Evolutionary conservation across 306 rosid genomes (phyloP).

Genomic region (Boehmeria nivea): DNA sequence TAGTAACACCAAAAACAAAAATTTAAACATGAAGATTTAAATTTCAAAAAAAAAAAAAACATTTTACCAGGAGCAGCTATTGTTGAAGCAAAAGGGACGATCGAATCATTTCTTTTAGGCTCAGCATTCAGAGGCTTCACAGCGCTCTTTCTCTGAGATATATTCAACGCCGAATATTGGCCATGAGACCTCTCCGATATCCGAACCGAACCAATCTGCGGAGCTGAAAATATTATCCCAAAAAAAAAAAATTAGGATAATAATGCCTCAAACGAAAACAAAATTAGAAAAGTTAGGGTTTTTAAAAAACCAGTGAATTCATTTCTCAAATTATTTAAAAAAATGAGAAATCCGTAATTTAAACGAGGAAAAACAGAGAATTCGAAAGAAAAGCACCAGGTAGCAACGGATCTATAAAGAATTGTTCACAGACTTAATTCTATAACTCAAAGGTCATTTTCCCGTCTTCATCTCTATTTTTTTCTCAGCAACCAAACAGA

Average conservation of each 20-base stretch:
- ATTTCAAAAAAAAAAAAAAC: neutral
- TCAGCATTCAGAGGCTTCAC: slow-evolving; percentile 43
- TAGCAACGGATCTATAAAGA: neutral
- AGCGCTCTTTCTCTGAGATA: slow-evolving; percentile 31
- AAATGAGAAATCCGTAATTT: neutral
- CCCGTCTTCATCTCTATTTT: neutral
- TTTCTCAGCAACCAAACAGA: slow-evolving; percentile 4
- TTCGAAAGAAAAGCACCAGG: neutral
- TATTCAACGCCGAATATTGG: slow-evolving; percentile 19
- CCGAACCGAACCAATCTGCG: slow-evolving; percentile 39
- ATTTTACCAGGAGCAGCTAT: slow-evolving; percentile 43
- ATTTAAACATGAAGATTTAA: neutral
- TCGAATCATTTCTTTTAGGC: slow-evolving; percentile 40
- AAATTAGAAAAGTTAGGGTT: neutral
- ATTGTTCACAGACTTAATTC: neutral
- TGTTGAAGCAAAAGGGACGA: slow-evolving; percentile 46
- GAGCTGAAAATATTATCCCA: slow-evolving; percentile 34
- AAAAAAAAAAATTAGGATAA: neutral
- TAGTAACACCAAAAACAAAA: neutral
- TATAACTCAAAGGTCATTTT: too few relatives aligned
- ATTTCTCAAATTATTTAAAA: neutral
- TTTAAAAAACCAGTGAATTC: neutral
- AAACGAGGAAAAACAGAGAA: neutral
- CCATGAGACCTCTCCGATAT: slow-evolving; percentile 23
- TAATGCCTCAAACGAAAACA: neutral